Evolutionary conservation across 2,329 filamentous ascomycete species (phyloP).

Genomic region (Grosmannia clavigera): DNA sequence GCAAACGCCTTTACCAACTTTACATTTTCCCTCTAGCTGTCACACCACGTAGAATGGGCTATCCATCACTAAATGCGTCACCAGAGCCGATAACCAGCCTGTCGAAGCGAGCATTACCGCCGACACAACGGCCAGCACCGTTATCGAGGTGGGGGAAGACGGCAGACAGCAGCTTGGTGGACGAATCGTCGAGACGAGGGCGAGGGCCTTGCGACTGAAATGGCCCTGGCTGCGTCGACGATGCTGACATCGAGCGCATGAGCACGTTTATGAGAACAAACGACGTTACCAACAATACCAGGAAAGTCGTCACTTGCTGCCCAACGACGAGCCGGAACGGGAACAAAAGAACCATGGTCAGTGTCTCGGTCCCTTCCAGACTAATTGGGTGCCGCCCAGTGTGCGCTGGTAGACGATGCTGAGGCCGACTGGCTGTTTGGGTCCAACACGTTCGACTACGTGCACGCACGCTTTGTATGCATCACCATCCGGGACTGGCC

Average conservation of each 20-base stretch:
- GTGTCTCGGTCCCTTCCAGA: conserved; percentile 29
- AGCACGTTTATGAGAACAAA: conserved; percentile 16
- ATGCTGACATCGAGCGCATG: conserved; percentile 15
- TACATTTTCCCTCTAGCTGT: too few relatives aligned
- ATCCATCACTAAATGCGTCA: background rate
- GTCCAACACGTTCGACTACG: conserved; percentile 39
- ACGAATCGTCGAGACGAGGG: background rate
- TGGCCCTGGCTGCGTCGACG: conserved; percentile 11
- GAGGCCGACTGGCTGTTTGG: conserved; percentile 40
- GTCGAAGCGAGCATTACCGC: background rate
- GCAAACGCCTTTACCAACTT: too few relatives aligned
- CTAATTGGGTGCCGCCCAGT: conserved; percentile 29
- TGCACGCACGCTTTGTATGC: conserved; percentile 45
- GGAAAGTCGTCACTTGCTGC: conserved; percentile 16
- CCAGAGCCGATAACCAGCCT: background rate
- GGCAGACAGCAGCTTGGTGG: background rate
- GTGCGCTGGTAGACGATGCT: conserved; percentile 18
- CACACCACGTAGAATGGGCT: too few relatives aligned
- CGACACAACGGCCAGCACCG: background rate
- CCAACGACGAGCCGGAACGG: conserved; percentile 31
- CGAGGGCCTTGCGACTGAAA: conserved; percentile 7
- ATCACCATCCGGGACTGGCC: conserved; percentile 36
- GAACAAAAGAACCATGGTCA: conserved; percentile 24
- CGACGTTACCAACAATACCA: conserved; percentile 18
- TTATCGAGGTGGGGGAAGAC: conserved; percentile 9